Conservation (phyloP, 1,284 basidiomycete species). For the Rhodotorula mucilaginosa region DNA sequence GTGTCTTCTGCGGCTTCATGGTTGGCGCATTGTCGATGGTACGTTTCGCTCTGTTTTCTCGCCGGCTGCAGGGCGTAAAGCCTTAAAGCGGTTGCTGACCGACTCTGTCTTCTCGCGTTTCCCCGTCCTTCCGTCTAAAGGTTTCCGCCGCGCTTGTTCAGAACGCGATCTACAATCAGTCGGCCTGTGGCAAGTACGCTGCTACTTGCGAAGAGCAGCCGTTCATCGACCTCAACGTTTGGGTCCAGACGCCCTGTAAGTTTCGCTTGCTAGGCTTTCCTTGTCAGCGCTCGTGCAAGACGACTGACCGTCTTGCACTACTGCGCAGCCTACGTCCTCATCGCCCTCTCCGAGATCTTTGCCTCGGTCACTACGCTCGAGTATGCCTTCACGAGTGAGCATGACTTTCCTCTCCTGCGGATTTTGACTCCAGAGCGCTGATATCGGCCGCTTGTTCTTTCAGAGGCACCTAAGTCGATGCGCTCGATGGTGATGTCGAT, state of each 20-base stretch:
- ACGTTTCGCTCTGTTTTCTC: background rate
- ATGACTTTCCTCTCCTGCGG: constrained; percentile 5
- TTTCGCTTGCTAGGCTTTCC: background rate
- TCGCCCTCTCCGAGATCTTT: constrained; percentile 63
- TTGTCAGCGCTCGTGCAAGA: no score
- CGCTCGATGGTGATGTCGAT: constrained; percentile 48
- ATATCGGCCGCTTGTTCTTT: background rate
- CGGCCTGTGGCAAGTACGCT: constrained; percentile 61
- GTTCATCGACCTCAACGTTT: constrained; percentile 61
- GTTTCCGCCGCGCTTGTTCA: constrained; percentile 61
- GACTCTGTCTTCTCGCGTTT: no score
- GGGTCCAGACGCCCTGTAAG: constrained; percentile 54
- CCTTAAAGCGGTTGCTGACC: no score
- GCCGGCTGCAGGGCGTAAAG: no score
- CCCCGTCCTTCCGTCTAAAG: background rate
- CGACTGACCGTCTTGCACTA: background rate
- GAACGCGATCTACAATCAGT: constrained; percentile 61
- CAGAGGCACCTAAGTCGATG: constrained; percentile 50
- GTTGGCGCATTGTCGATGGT: constrained; percentile 57
- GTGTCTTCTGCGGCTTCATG: constrained; percentile 72
- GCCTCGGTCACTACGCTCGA: constrained; percentile 76
- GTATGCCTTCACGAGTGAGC: constrained; percentile 72
- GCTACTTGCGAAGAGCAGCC: constrained; percentile 55
- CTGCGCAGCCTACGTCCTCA: constrained; percentile 40
- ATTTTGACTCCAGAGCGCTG: background rate